phyloP scores from a whole-genome alignment of 495 filamentous ascomycete genomes.

The Penicillium desertorum region DNA sequence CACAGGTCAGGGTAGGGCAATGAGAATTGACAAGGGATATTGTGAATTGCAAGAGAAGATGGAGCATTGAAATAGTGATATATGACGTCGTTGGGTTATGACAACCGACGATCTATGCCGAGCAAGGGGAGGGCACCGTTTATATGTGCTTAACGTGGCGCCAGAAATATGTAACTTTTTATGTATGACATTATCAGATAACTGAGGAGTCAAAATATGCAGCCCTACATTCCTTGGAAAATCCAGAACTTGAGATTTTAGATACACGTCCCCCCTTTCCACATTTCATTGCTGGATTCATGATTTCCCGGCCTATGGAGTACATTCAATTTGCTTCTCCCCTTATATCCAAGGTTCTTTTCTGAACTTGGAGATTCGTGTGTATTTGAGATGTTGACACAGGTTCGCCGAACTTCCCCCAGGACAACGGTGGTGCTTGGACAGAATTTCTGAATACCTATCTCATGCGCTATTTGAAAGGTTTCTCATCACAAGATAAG shows the following conservation, averaged over 20 bases:
- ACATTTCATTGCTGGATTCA: not conserved
- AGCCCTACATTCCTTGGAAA: conserved; percentile 6
- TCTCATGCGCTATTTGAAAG: not conserved
- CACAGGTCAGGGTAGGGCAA: not conserved
- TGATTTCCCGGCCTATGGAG: not conserved
- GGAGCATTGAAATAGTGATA: not conserved
- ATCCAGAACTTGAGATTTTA: not conserved
- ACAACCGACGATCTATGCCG: not conserved
- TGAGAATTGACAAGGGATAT: not conserved
- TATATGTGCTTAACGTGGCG: not conserved
- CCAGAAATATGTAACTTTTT: not conserved
- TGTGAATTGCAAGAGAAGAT: not conserved
- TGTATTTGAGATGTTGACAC: not conserved
- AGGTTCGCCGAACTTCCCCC: not conserved
- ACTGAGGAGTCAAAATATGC: not conserved
- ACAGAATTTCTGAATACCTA: not conserved
- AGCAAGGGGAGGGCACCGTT: not conserved
- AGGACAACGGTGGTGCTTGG: too few relatives aligned
- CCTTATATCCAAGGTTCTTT: not conserved
- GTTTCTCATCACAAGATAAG: not conserved
- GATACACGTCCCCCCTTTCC: not conserved
- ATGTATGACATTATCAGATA: not conserved
- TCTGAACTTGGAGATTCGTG: not conserved
- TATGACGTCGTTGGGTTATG: not conserved
- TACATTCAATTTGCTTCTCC: not conserved